A percentile compares a stretch with the other conserved stretches of the same genome.
Evolutionary conservation across 768 basidiomycete species (phyloP).

Genomic region (Phaeotremella fagi): DNA sequence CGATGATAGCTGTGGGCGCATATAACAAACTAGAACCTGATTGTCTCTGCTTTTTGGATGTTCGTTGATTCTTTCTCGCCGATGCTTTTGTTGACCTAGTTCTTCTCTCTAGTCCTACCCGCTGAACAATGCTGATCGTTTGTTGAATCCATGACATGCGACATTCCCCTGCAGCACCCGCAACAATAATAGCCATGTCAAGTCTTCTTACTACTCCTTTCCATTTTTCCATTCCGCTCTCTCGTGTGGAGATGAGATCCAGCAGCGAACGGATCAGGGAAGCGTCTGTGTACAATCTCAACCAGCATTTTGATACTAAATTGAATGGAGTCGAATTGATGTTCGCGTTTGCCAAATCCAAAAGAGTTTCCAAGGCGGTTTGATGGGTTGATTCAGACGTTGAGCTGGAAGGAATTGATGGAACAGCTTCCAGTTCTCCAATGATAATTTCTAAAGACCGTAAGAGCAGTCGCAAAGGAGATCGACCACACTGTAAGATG

Average conservation of each 20-base stretch:
- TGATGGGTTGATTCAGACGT: no score
- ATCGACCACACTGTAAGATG: no score
- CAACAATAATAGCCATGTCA: constrained; percentile 77
- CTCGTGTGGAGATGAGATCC: constrained; percentile 12
- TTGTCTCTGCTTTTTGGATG: constrained; percentile 2
- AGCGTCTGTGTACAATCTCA: constrained; percentile 71
- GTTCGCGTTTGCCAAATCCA: constrained; percentile 53
- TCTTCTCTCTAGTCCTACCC: constrained; percentile 3
- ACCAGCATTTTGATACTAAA: constrained; percentile 54
- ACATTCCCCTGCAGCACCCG: constrained; percentile 65
- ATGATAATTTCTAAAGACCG: no score
- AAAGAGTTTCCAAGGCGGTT: constrained; percentile 51
- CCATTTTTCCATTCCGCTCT: no score
- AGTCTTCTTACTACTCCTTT: constrained; percentile 57
- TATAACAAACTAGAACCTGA: constrained; percentile 17
- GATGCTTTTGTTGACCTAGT: background rate
- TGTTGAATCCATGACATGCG: constrained; percentile 61
- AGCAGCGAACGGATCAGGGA: constrained; percentile 12
- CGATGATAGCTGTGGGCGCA: constrained; percentile 50
- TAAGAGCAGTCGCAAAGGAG: no score
- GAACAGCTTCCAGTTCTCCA: no score
- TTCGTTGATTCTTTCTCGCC: background rate
- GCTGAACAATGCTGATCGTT: constrained; percentile 63
- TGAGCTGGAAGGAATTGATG: no score
- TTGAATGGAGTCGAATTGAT: constrained; percentile 53